Evolutionary conservation across 2,329 filamentous ascomycete species (phyloP).

Genomic region (Claviceps arundinis): DNA sequence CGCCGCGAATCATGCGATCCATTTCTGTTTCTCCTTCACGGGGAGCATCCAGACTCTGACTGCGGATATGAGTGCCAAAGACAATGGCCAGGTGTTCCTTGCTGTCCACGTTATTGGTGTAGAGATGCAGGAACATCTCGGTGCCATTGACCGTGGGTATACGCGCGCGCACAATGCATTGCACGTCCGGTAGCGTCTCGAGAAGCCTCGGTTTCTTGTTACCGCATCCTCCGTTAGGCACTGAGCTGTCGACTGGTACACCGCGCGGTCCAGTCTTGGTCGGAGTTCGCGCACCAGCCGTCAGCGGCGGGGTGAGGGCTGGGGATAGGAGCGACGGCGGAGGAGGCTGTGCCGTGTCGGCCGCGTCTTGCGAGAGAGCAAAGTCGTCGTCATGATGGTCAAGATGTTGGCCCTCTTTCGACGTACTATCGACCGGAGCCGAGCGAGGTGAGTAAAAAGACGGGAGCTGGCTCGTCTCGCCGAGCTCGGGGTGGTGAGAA

Average conservation of each 20-base stretch:
- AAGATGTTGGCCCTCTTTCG: slow-evolving; percentile 5
- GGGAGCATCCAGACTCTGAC: slow-evolving; percentile 55
- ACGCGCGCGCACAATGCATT: slow-evolving; percentile 84
- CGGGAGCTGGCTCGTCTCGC: slow-evolving; percentile 24
- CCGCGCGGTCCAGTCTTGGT: slow-evolving; percentile 30
- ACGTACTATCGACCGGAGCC: slow-evolving; percentile 13
- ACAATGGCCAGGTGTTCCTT: slow-evolving; percentile 98
- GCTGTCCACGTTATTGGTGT: slow-evolving; percentile 81
- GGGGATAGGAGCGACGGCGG: slow-evolving; percentile 70
- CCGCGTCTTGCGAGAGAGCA: slow-evolving; percentile 19
- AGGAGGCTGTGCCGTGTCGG: slow-evolving; percentile 16
- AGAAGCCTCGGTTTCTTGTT: slow-evolving; percentile 59
- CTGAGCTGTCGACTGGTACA: slow-evolving; percentile 46
- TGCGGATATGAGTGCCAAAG: slow-evolving; percentile 76
- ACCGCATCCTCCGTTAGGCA: slow-evolving; percentile 45
- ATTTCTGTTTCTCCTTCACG: slow-evolving; percentile 70
- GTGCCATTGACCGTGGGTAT: slow-evolving; percentile 86
- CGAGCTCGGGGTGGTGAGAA: slow-evolving; percentile 1
- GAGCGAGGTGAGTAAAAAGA: slow-evolving; percentile 34
- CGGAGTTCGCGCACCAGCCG: slow-evolving; percentile 45
- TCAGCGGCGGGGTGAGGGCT: slow-evolving; percentile 63
- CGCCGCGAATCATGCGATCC: slow-evolving; percentile 86
- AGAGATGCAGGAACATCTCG: slow-evolving; percentile 95
- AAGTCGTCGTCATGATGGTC: slow-evolving; percentile 21
- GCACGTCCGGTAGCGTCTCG: slow-evolving; percentile 66